A percentile compares a stretch with the other conserved stretches of the same genome.
Evolutionary conservation across 805 yeast genomes (phyloP).

Genomic region (Ogataea corticis): DNA sequence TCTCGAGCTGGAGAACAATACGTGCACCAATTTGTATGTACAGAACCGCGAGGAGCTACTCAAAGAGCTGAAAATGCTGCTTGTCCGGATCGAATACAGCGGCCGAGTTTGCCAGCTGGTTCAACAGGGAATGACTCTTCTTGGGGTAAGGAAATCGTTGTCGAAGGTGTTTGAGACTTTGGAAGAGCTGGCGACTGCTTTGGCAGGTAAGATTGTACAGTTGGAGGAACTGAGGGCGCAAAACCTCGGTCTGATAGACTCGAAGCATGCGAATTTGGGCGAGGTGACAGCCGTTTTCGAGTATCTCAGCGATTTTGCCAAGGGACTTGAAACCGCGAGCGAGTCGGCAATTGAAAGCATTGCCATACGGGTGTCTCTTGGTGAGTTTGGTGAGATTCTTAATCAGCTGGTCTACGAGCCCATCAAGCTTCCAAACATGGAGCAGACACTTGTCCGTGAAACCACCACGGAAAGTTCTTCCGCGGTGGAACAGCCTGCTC

Average conservation of each 20-base stretch:
- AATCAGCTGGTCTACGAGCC: background rate
- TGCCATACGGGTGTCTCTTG: background rate
- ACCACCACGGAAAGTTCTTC: background rate
- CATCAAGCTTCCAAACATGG: background rate
- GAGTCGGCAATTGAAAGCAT: background rate
- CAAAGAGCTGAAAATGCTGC: background rate
- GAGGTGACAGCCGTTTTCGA: background rate
- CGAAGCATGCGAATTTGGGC: background rate
- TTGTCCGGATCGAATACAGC: conserved; percentile 5
- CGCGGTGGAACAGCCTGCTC: background rate
- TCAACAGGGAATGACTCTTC: conserved; percentile 8
- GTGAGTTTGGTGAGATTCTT: background rate
- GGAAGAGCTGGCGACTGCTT: background rate
- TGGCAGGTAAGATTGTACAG: background rate
- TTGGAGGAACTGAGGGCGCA: conserved; percentile 3
- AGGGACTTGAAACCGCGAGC: conserved; percentile 4
- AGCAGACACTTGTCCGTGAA: background rate
- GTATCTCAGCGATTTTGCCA: background rate
- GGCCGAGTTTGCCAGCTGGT: background rate
- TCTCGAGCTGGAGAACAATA: conserved; percentile 1
- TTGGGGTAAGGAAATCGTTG: conserved; percentile 2
- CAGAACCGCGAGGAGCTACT: conserved; percentile 6
- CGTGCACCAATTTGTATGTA: conserved; percentile 5
- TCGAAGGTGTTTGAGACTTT: background rate
- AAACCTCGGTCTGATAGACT: conserved; percentile 8